phyloP scores from a whole-genome alignment of 371 early-diverging fungal genomes.

The Batrachochytrium dendrobatidis region DNA sequence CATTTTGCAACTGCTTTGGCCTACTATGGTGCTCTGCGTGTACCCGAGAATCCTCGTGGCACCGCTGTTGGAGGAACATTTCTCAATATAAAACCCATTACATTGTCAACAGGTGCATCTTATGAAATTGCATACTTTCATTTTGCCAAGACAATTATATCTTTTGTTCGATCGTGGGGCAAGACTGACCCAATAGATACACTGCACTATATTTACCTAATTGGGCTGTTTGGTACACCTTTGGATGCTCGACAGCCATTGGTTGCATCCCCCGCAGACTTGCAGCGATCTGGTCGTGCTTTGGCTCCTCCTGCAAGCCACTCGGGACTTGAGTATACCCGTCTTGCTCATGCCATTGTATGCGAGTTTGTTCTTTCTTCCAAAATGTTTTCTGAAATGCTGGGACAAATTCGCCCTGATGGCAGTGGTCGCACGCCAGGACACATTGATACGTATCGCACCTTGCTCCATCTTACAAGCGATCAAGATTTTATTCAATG shows the following conservation, averaged over 20 bases:
- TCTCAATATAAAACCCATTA: slow-evolving; percentile 4
- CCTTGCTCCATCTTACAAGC: slow-evolving; percentile 48
- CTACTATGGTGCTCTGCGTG: slow-evolving; percentile 64
- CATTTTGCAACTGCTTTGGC: slow-evolving; percentile 82
- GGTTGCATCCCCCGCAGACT: too few relatives aligned
- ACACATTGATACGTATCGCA: slow-evolving; percentile 52
- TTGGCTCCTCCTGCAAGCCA: not conserved
- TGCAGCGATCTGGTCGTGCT: too few relatives aligned
- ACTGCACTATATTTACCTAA: slow-evolving; percentile 56
- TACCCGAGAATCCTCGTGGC: slow-evolving; percentile 48
- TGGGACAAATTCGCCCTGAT: slow-evolving; percentile 24
- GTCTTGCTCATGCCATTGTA: slow-evolving; percentile 17
- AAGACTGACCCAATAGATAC: slow-evolving; percentile 46
- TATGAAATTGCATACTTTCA: slow-evolving; percentile 43
- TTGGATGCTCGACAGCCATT: slow-evolving; percentile 17
- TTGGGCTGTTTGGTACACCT: slow-evolving; percentile 54
- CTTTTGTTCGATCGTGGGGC: slow-evolving; percentile 46
- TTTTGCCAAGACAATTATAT: slow-evolving; percentile 53
- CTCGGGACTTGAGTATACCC: slow-evolving; percentile 18
- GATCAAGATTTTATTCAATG: slow-evolving; percentile 51
- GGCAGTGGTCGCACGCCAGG: slow-evolving; percentile 37
- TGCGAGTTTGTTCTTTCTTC: slow-evolving; percentile 24
- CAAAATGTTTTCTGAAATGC: slow-evolving; percentile 11
- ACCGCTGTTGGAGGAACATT: slow-evolving; percentile 26
- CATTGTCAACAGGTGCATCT: not conserved